phyloP scores from a whole-genome alignment of 2,329 filamentous ascomycete species.

The Metarhizium guizhouense region DNA sequence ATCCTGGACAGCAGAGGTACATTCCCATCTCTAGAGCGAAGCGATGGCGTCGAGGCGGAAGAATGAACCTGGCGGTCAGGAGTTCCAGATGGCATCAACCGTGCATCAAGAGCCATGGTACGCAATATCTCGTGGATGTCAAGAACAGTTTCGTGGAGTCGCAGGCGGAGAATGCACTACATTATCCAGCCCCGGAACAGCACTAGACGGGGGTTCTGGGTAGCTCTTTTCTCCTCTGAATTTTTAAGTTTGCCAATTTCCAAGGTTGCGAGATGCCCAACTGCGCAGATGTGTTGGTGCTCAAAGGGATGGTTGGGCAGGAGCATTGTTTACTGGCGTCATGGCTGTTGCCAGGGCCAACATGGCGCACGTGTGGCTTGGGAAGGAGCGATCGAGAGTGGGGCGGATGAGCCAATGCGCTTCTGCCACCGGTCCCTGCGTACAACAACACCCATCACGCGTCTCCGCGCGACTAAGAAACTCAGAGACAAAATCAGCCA shows the following conservation, averaged over 20 bases:
- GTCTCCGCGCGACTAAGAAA: too few relatives aligned
- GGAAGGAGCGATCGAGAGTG: not conserved
- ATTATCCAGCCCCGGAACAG: slow-evolving; percentile 15
- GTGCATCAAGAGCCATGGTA: slow-evolving; percentile 32
- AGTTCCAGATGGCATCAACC: slow-evolving; percentile 35
- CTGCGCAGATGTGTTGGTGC: not conserved
- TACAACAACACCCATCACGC: too few relatives aligned
- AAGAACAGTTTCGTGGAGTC: slow-evolving; percentile 30
- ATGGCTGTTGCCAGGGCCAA: slow-evolving; percentile 25
- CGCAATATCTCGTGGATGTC: slow-evolving; percentile 30
- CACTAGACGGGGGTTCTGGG: not conserved
- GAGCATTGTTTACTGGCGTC: slow-evolving; percentile 24
- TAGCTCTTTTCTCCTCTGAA: not conserved
- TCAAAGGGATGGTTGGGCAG: not conserved
- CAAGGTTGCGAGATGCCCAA: not conserved
- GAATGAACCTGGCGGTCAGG: slow-evolving; percentile 41
- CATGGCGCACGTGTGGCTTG: not conserved
- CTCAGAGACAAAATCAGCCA: too few relatives aligned
- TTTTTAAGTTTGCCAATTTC: not conserved
- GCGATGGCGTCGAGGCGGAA: slow-evolving; percentile 68
- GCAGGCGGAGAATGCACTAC: slow-evolving; percentile 30
- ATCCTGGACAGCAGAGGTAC: slow-evolving; percentile 46
- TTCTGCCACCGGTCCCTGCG: too few relatives aligned
- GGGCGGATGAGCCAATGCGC: not conserved
- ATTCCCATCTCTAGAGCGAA: slow-evolving; percentile 64